Evolutionary conservation across 768 basidiomycete genomes (phyloP), one percentile per base, ranked within the genome.

Genomic region (Hericium coralloides): DNA sequence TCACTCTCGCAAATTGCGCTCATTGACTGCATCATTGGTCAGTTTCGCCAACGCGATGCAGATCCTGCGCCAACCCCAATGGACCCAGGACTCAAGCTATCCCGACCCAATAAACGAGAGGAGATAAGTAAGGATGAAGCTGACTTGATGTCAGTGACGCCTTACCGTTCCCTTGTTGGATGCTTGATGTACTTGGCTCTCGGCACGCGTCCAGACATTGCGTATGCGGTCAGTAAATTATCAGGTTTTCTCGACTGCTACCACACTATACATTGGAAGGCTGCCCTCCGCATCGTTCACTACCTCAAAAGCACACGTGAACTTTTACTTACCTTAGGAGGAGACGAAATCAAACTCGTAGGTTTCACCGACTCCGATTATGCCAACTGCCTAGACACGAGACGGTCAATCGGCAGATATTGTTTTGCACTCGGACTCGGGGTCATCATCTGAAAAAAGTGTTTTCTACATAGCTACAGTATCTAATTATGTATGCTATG

Each of bases 301-400:
- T 75, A 74, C 57, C 60, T 76, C 52, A 70, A 70, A 56, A 73
- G 75, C 7, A 71, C 73, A 2, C 39, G 59, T 3, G 60, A 68
- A 49, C 58, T 55, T 17, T 55, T 52, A 25, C 59, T 72, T 38
- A 63, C 57, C 12, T 68, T 64, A 58, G 53, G 51, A n/a, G 57
- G 39, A 14, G 48, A 49, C 3, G 12, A 18, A 20, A 49, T 49
- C 5, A 14, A 18, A 5, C 23, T 49, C 20, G 48, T 49, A 14
- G 48, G 48, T 4, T 49, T 20, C 48, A 20, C 48, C 15, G 48
- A 41, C 48, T 49, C 48, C 15, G 48, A 49, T 25, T 49, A 49
- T 20, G 23, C 48, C 4, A 49, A 49, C 48, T 49, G 48, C 23
- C 12, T 20, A 5, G 48, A 49, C 20, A 49, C 48, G 3, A 18